phyloP scores from a whole-genome alignment of 495 filamentous ascomycete genomes.

The Xylaria flabelliformis region DNA sequence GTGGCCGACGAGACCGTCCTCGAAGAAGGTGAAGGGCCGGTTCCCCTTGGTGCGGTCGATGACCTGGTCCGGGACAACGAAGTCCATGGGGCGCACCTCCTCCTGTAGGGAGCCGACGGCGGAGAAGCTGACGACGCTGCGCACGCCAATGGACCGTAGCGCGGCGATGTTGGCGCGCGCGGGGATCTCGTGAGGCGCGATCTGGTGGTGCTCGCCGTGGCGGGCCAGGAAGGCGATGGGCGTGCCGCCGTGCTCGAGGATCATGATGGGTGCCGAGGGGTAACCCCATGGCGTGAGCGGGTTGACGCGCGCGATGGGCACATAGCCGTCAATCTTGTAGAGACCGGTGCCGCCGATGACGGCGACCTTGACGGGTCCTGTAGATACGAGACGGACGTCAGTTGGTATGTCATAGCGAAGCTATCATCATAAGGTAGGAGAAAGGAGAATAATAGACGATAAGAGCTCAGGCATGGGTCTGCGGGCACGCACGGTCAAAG shows the following conservation, averaged over 20 bases:
- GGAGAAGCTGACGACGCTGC: constrained; percentile 89
- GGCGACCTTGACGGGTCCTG: constrained; percentile 85
- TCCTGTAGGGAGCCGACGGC: constrained; percentile 93
- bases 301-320: constrained; percentile 75
- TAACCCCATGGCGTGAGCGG: constrained; percentile 87
- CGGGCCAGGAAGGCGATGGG: constrained; percentile 93
- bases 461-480: constrained; percentile 7
- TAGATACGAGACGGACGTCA: constrained; percentile 21
- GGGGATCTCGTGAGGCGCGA: constrained; percentile 91
- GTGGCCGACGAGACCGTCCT: constrained; percentile 90
- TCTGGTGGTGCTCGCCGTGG: constrained; percentile 86
- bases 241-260: constrained; percentile 81
- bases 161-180: constrained; percentile 94
- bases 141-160: constrained; percentile 85
- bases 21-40: constrained; percentile 94
- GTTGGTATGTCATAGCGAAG: background rate
- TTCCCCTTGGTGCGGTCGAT: constrained; percentile 97
- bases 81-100: constrained; percentile 91
- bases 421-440: background rate
- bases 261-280: constrained; percentile 87
- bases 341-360: constrained; percentile 98
- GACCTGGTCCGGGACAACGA: constrained; percentile 93
- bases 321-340: constrained; percentile 71
- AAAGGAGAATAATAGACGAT: background rate
- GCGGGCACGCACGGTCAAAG: constrained; percentile 55